Percentiles rank a stretch among this genome's conserved stretches.
phyloP scores from a whole-genome alignment of 2,329 filamentous ascomycete species.

The Conoideocrella luteorostrata region DNA sequence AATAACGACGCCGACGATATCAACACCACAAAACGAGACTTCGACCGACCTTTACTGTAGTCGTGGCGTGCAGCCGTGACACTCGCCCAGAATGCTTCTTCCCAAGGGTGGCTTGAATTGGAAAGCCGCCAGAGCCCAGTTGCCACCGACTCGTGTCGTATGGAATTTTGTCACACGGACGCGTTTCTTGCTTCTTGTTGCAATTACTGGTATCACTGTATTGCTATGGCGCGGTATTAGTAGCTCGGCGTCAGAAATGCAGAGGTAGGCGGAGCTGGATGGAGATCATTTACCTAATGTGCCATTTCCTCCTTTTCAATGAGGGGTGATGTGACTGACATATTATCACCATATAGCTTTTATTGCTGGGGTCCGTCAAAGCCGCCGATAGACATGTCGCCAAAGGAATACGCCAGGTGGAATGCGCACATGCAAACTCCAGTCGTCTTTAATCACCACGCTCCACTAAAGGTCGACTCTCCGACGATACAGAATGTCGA shows the following conservation, averaged over 20 bases:
- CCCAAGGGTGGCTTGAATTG: conserved; percentile 86
- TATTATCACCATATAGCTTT: conserved; percentile 54
- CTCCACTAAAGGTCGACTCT: conserved; percentile 76
- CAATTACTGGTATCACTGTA: conserved; percentile 62
- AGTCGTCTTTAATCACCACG: conserved; percentile 93
- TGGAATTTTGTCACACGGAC: conserved; percentile 67
- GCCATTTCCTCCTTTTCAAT: neutral
- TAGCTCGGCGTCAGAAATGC: conserved; percentile 77
- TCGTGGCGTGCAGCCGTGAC: conserved; percentile 6
- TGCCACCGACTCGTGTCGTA: conserved; percentile 71
- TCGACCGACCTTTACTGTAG: neutral
- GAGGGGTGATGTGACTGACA: conserved; percentile 4
- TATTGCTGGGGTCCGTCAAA: conserved; percentile 96
- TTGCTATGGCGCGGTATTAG: conserved; percentile 85
- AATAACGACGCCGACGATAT: neutral
- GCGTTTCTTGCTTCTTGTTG: conserved; percentile 69
- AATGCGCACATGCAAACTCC: conserved; percentile 83
- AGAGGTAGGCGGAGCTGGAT: conserved; percentile 57
- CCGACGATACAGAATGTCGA: conserved; percentile 72
- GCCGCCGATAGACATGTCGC: conserved; percentile 90
- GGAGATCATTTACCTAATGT: neutral
- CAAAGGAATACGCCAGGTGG: conserved; percentile 89
- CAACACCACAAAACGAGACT: neutral
- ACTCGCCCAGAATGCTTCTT: conserved; percentile 64
- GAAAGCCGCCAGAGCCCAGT: conserved; percentile 77